These are phyloP conservation scores for Anisodus acutangulus DNA, from an alignment of 257 asterid species.

Conservation along the genomic window DNA sequence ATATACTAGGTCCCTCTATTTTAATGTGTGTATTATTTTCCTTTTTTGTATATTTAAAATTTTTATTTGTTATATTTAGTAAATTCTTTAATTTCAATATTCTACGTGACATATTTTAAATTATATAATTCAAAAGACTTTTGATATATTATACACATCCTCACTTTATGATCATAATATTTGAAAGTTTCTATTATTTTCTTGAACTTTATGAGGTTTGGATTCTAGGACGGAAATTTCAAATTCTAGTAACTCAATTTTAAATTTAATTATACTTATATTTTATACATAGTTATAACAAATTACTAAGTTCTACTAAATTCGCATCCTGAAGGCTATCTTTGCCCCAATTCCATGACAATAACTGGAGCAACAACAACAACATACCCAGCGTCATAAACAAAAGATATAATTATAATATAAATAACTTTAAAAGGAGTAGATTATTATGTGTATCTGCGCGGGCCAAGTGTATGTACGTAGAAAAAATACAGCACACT, in stretches of 20 bases:
- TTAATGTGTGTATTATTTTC: background rate
- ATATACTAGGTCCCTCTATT: background rate
- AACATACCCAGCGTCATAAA: too few relatives aligned
- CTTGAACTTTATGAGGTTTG: background rate
- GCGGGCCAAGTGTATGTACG: background rate
- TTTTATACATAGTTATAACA: too few relatives aligned
- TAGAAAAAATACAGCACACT: slow-evolving; percentile 3
- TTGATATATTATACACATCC: too few relatives aligned
- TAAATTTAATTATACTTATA: background rate
- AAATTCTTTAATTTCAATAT: background rate
- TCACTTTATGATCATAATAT: background rate
- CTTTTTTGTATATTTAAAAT: too few relatives aligned
- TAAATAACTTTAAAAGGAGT: too few relatives aligned
- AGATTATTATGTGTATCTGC: background rate
- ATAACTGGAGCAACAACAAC: too few relatives aligned
- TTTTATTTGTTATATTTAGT: background rate
- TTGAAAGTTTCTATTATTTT: background rate
- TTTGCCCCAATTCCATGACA: too few relatives aligned
- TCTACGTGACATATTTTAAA: background rate
- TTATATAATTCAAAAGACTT: too few relatives aligned
- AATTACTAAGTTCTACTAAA: too few relatives aligned
- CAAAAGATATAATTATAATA: too few relatives aligned
- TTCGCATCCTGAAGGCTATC: too few relatives aligned
- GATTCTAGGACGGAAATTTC: background rate
- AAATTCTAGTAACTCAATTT: background rate